These are phyloP conservation scores for Colletotrichum shisoi DNA, from an alignment of 2,329 filamentous ascomycete species.

Conservation along the genomic window DNA sequence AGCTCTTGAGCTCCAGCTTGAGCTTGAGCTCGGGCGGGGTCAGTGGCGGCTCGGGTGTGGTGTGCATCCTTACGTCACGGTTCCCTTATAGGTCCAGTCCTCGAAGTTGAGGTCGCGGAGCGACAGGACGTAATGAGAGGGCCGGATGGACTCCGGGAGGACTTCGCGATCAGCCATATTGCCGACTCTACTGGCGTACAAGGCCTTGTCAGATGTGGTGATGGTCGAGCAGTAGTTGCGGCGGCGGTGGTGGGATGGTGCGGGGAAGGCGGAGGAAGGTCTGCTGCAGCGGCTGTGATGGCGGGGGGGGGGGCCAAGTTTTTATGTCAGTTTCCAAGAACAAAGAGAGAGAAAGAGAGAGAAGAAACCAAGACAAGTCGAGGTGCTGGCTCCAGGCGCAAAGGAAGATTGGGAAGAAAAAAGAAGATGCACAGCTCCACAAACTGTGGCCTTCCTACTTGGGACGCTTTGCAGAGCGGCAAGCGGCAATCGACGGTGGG, in stretches of 20 bases:
- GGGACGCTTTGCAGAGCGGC: constrained; percentile 24
- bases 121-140: constrained; percentile 83
- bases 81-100: constrained; percentile 80
- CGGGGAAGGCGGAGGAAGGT: constrained; percentile 27
- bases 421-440: constrained; percentile 30
- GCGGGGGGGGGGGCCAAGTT: not conserved
- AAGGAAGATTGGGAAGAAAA: constrained; percentile 4
- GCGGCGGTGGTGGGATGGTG: constrained; percentile 18
- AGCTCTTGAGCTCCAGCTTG: not conserved
- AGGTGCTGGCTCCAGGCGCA: not conserved
- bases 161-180: constrained; percentile 68
- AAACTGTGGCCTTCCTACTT: constrained; percentile 34
- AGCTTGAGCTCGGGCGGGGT: constrained; percentile 18
- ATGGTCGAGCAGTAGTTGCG: constrained; percentile 42
- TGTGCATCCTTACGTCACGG: constrained; percentile 62
- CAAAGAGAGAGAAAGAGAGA: not conserved
- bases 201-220: constrained; percentile 42
- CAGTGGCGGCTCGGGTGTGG: constrained; percentile 24
- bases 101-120: constrained; percentile 82
- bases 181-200: constrained; percentile 42
- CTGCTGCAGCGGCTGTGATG: constrained; percentile 5
- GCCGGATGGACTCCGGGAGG: constrained; percentile 73
- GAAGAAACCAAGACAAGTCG: not conserved
- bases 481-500: constrained; percentile 26
- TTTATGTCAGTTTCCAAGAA: constrained; percentile 23